phyloP scores from a whole-genome alignment of 345 rosid species.

The Bretschneidera sinensis region DNA sequence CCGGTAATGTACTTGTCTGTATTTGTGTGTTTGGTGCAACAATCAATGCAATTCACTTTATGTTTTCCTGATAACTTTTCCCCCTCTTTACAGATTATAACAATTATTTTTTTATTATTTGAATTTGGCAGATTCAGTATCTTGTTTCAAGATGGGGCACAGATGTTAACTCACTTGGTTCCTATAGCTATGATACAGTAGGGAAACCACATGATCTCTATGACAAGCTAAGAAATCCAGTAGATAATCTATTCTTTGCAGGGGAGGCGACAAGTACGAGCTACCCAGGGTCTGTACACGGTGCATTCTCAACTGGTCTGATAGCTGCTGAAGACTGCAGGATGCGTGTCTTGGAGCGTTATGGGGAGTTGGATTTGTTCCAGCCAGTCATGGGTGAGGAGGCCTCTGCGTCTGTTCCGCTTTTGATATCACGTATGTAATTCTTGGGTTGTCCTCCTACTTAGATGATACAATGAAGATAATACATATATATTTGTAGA shows the following conservation, averaged over 20 bases:
- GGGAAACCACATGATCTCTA: slow-evolving; percentile 82
- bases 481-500: neutral
- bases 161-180: slow-evolving; percentile 70
- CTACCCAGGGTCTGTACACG: slow-evolving; percentile 87
- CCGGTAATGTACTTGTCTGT: slow-evolving; percentile 33
- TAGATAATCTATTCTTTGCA: slow-evolving; percentile 93
- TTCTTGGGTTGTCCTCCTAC: no score
- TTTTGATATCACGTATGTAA: slow-evolving; percentile 80
- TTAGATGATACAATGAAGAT: no score
- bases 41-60: no score
- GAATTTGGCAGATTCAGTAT: slow-evolving; percentile 53
- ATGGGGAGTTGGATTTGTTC: slow-evolving; percentile 70
- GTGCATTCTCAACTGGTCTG: slow-evolving; percentile 81
- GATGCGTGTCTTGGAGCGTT: slow-evolving; percentile 89
- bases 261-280: slow-evolving; percentile 86
- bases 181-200: slow-evolving; percentile 83
- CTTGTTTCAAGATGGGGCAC: slow-evolving; percentile 83
- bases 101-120: neutral
- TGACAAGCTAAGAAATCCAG: slow-evolving; percentile 77
- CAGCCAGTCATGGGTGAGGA: slow-evolving; percentile 82
- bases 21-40: no score
- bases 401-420: slow-evolving; percentile 56
- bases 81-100: neutral
- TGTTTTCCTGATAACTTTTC: neutral
- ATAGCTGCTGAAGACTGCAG: slow-evolving; percentile 92